A percentile compares a stretch with the other conserved stretches of the same genome.
These are phyloP conservation scores for Mycena olivaceomarginata DNA, from an alignment of 768 basidiomycete genomes.

Conservation along the genomic window DNA sequence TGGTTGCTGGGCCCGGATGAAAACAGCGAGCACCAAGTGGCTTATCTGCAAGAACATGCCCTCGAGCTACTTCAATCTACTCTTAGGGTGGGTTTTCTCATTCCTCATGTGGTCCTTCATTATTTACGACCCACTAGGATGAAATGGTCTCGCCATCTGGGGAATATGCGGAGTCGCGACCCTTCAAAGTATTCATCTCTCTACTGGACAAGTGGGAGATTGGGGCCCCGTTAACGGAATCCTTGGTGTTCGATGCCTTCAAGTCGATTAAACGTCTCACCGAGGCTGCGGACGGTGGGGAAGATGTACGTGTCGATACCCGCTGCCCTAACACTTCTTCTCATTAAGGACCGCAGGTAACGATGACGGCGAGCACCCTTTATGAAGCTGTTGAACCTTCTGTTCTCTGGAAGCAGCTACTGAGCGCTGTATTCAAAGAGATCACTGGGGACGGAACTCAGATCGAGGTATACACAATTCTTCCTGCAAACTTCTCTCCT, in stretches of 20 bases:
- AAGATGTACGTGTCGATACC: constrained; percentile 69
- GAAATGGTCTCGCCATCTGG: constrained; percentile 86
- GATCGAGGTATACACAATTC: constrained; percentile 67
- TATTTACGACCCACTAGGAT: constrained; percentile 63
- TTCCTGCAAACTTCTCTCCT: constrained; percentile 17
- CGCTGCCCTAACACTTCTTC: not conserved
- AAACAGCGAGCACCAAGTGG: constrained; percentile 82
- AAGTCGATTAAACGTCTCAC: constrained; percentile 78
- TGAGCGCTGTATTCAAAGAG: constrained; percentile 73
- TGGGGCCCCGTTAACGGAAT: constrained; percentile 86
- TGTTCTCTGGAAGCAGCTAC: constrained; percentile 89
- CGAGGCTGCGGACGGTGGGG: constrained; percentile 70
- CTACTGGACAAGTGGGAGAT: constrained; percentile 98
- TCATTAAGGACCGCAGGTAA: constrained; percentile 65
- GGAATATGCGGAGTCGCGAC: constrained; percentile 86
- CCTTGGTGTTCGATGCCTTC: constrained; percentile 87
- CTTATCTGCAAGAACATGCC: constrained; percentile 80
- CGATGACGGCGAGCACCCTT: constrained; percentile 90
- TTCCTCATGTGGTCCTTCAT: constrained; percentile 11
- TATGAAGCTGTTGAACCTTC: constrained; percentile 96
- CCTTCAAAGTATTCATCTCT: constrained; percentile 97
- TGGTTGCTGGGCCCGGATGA: constrained; percentile 95
- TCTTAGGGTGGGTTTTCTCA: constrained; percentile 70
- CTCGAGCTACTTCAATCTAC: constrained; percentile 84
- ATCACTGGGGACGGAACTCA: constrained; percentile 64